Percentiles rank a stretch among this genome's conserved stretches.
phyloP scores from a whole-genome alignment of 2,329 filamentous ascomycete genomes.

The Monilinia aucupariae region DNA sequence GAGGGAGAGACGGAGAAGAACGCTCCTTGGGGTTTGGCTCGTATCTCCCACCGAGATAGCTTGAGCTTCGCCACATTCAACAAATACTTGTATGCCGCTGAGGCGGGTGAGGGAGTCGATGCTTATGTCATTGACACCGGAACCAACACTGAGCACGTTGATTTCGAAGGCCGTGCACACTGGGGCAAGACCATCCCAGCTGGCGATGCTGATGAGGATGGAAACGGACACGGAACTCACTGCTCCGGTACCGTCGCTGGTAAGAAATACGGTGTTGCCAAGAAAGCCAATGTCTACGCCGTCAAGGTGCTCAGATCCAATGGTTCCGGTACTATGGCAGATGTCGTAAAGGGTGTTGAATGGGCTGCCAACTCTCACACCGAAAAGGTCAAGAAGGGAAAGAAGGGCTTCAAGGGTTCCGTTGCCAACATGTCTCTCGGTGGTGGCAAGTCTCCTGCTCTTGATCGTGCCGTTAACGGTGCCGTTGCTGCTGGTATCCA shows the following conservation, averaged over 20 bases:
- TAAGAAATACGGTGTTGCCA: constrained; percentile 98
- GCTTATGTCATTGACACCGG: constrained; percentile 98
- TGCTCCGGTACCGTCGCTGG: constrained; percentile 97
- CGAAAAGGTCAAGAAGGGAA: constrained; percentile 73
- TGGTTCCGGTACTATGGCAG: constrained; percentile 96
- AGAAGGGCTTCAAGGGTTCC: constrained; percentile 96
- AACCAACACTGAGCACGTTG: constrained; percentile 87
- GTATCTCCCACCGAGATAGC: constrained; percentile 88
- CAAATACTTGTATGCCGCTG: constrained; percentile 89
- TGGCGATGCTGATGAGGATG: constrained; percentile 81
- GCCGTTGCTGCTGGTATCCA: constrained; percentile 88
- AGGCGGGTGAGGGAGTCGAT: constrained; percentile 95
- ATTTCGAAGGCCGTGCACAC: constrained; percentile 90
- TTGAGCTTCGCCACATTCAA: constrained; percentile 92
- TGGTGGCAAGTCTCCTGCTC: constrained; percentile 88
- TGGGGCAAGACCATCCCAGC: constrained; percentile 96
- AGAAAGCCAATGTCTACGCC: constrained; percentile 94
- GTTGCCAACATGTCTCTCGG: constrained; percentile 99
- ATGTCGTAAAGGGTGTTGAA: constrained; percentile 97
- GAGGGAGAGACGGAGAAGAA: constrained; percentile 72
- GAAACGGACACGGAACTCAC: constrained; percentile 98
- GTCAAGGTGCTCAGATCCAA: constrained; percentile 98
- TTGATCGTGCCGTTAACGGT: constrained; percentile 90
- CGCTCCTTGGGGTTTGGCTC: constrained; percentile 96
- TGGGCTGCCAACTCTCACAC: constrained; percentile 79